Conservation (phyloP, 1,284 basidiomycete genomes). For the Cryptococcus depauperatus region DNA sequence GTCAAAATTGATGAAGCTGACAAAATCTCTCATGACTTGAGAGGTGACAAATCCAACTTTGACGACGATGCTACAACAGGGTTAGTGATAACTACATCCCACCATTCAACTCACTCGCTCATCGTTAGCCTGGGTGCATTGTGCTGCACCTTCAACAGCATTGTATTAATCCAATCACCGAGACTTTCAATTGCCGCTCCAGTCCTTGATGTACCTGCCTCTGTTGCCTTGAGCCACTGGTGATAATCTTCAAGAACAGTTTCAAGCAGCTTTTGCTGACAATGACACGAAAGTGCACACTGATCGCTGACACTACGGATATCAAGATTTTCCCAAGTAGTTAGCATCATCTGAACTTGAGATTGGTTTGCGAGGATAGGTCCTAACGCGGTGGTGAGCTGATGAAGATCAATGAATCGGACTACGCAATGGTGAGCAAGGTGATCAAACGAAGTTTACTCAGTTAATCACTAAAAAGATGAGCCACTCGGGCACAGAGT, state of each 20-base stretch:
- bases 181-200: conserved; percentile 14
- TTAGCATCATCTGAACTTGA: conserved; percentile 24
- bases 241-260: conserved; percentile 20
- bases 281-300: conserved; percentile 25
- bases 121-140: neutral
- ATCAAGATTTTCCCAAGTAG: conserved; percentile 32
- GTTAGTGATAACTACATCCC: too few relatives aligned
- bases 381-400: conserved; percentile 27
- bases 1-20: conserved; percentile 6
- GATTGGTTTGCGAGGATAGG: conserved; percentile 27
- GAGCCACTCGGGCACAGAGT: conserved; percentile 24
- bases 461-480: conserved; percentile 23
- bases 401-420: conserved; percentile 32
- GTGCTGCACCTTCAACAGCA: conserved; percentile 6
- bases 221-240: conserved; percentile 22
- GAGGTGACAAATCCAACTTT: conserved; percentile 32
- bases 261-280: conserved; percentile 20
- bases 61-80: conserved; percentile 19
- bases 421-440: conserved; percentile 8
- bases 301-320: conserved; percentile 23
- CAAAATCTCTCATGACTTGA: conserved; percentile 35
- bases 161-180: conserved; percentile 17
- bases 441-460: neutral
- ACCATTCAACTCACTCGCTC: conserved; percentile 3
- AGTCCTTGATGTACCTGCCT: conserved; percentile 4